A percentile compares a stretch with the other conserved stretches of the same genome.
Evolutionary conservation across 352 stramenopile species (phyloP).

Genomic region (Phytophthora pinifolia): DNA sequence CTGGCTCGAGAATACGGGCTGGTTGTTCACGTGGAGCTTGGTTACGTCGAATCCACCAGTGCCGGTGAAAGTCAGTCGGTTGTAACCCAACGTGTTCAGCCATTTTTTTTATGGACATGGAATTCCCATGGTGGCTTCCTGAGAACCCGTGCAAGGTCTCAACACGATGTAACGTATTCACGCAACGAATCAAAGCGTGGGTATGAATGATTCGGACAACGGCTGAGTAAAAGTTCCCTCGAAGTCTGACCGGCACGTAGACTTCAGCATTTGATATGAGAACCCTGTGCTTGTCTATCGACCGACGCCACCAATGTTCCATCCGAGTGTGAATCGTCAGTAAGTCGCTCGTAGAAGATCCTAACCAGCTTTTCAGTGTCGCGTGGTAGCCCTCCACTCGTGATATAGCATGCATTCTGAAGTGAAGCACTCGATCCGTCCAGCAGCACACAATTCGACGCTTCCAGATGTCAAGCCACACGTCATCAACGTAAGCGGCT

Average conservation of each 20-base stretch:
- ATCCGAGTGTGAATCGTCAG: conserved; percentile 1
- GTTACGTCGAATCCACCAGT: conserved; percentile 5
- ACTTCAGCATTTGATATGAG: background rate
- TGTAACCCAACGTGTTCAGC: background rate
- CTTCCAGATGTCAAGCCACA: conserved; percentile 27
- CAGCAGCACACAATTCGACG: conserved; percentile 19
- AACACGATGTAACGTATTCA: background rate
- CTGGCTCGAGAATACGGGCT: background rate
- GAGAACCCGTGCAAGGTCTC: background rate
- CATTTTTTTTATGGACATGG: background rate
- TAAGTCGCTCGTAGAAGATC: background rate
- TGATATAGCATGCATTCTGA: conserved; percentile 19
- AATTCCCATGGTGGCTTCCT: background rate
- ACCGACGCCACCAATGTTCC: conserved; percentile 4
- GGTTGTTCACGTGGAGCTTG: background rate
- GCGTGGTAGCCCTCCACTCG: conserved; percentile 28
- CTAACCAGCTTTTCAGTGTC: conserved; percentile 7
- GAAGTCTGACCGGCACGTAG: background rate
- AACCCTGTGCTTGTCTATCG: background rate
- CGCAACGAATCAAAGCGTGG: background rate
- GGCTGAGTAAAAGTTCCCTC: background rate
- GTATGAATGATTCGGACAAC: conserved; percentile 2
- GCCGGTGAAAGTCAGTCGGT: background rate
- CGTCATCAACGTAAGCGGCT: conserved; percentile 12
- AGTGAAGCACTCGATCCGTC: conserved; percentile 11